Conservation (phyloP, 2,329 filamentous ascomycete species). For the Colletotrichum noveboracense region DNA sequence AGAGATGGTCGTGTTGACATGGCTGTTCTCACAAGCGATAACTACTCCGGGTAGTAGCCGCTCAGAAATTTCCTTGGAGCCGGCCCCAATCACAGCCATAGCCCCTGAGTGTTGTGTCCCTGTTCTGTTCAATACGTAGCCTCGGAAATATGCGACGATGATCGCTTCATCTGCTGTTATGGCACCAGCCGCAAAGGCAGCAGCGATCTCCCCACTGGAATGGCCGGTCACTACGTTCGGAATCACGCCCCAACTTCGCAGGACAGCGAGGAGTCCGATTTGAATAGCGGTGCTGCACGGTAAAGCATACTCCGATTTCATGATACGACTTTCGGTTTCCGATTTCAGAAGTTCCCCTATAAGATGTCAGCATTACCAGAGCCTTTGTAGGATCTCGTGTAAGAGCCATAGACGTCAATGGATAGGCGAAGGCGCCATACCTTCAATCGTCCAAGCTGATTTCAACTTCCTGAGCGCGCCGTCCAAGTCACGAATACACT, state of each 20-base stretch:
- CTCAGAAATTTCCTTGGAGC: constrained; percentile 28
- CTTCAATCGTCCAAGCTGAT: background rate
- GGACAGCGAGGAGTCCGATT: constrained; percentile 44
- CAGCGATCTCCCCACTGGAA: constrained; percentile 49
- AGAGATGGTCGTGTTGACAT: constrained; percentile 31
- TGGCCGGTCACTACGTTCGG: constrained; percentile 44
- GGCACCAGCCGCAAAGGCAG: constrained; percentile 43
- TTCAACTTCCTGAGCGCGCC: constrained; percentile 35
- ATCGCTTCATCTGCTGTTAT: constrained; percentile 41
- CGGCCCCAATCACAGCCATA: constrained; percentile 45
- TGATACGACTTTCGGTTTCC: background rate
- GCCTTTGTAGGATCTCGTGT: background rate
- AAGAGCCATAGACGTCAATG: background rate
- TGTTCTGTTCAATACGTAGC: constrained; percentile 16
- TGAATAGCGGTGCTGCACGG: constrained; percentile 40
- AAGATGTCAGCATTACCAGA: background rate
- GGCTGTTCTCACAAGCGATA: constrained; percentile 35
- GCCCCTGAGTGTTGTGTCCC: constrained; percentile 10
- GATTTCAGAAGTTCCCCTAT: constrained; percentile 16
- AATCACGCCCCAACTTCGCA: constrained; percentile 33
- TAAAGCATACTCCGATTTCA: constrained; percentile 28
- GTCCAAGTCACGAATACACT: constrained; percentile 21
- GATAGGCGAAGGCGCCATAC: background rate
- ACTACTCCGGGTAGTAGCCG: constrained; percentile 29
- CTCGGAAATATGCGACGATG: constrained; percentile 39